Percentiles rank a stretch among this genome's conserved stretches.
Evolutionary conservation across 1,284 basidiomycete species (phyloP).

Genomic region (Phellopilus nigrolimitatus): DNA sequence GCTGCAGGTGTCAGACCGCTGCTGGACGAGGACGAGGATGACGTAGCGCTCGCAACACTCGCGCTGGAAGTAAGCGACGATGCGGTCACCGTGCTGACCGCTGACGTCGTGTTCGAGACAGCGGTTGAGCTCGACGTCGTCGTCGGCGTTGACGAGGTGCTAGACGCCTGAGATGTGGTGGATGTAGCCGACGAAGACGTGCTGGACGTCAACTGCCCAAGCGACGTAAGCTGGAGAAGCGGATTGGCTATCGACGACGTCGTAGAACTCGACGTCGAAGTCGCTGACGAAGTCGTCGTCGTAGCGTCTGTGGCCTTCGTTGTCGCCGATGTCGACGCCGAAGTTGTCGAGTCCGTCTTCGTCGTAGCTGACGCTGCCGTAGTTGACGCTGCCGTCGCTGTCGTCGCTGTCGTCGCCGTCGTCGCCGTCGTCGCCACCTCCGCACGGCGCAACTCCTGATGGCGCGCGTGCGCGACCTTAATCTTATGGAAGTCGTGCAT

Average conservation of each 20-base stretch:
- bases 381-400: not conserved
- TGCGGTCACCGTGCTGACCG: too few species aligned
- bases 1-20: slow-evolving; percentile 39
- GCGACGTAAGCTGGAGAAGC: too few species aligned
- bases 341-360: not conserved
- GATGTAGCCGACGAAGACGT: too few species aligned
- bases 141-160: not conserved
- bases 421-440: not conserved
- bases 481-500: slow-evolving; percentile 17
- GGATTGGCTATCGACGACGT: too few species aligned
- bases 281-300: not conserved
- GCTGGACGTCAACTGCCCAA: too few species aligned
- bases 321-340: slow-evolving; percentile 1
- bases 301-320: not conserved
- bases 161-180: not conserved
- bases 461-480: slow-evolving; percentile 12
- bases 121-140: not conserved
- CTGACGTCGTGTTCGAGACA: too few species aligned
- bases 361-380: slow-evolving; percentile 3
- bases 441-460: slow-evolving; percentile 7
- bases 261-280: not conserved
- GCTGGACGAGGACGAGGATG: slow-evolving; percentile 2
- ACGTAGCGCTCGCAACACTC: not conserved
- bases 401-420: not conserved
- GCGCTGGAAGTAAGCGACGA: slow-evolving; percentile 7